Base-by-base conservation (phyloP, 2,329 filamentous ascomycete genomes). In the Bertia moriformis region DNA sequence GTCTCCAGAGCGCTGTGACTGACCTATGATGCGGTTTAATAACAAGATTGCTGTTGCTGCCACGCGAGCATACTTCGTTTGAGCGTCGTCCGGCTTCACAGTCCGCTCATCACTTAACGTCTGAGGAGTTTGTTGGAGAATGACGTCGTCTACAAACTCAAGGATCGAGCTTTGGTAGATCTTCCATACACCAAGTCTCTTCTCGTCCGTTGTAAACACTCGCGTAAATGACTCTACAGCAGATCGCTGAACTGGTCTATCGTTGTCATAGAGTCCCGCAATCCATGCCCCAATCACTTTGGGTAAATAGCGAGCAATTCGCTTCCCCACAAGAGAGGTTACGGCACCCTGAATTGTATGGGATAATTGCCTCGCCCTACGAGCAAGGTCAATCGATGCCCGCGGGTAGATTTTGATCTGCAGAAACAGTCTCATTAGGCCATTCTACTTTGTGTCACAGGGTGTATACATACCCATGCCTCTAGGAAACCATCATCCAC, bases 71-170 rank as follows among this genome's bases (percentile, higher is more conserved):
- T 78, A 74, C 42, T 78, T 79, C 15, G 69, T 64, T 46, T 72
- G 62, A 2, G 74, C 72, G 49, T 80, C 75, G 45, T 79, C 75
- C 3, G 65, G 56, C 49, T 67, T 77, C 24, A 74, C 69, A 4
- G 66, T 73, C 18, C 75, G 65, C 56, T 78, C 73, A 49, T 80
- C 75, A 45, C 74, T 80, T 41, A 80, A 53, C 0, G 72, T 78
- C 37, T 64, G 55, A 4, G 66, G 49, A 13, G 66, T 72, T 51
- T 80, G 74, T 38, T 70, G 63, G 39, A 75, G 60, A 27, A 73
- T 61, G 4, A 73, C 71, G 55, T 75, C 66, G 41, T 64, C 62
- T 46, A 71, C 69, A 51, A 74, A 78, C 39, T 73, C 66, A 41
- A 78, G 50, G 35, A 78, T 71, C 2, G 69, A 59, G 40, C 62